Percentiles rank a stretch among this genome's conserved stretches.
Evolutionary conservation across 1,139 yeast genomes (phyloP).

Genomic region (Maudiozyma humilis): DNA sequence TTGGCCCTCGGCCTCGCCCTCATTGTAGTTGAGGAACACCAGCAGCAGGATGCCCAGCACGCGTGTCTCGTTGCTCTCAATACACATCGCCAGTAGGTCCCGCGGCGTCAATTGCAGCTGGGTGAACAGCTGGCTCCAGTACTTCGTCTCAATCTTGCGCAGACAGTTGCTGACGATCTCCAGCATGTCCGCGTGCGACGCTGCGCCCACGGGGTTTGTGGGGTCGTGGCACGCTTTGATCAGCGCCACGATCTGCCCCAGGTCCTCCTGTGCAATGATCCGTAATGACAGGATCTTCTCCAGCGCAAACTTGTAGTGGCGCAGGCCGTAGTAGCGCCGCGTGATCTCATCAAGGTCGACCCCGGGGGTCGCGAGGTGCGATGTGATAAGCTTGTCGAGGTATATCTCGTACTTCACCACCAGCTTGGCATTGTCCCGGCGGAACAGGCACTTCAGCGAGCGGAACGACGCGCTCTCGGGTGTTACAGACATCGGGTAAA

Average conservation of each 20-base stretch:
- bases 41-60: constrained; percentile 40
- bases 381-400: constrained; percentile 24
- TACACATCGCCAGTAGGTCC: constrained; percentile 32
- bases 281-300: constrained; percentile 29
- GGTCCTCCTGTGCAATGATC: constrained; percentile 38
- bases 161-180: constrained; percentile 50
- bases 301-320: constrained; percentile 28
- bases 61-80: constrained; percentile 37
- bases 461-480: constrained; percentile 26
- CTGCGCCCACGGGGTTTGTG: constrained; percentile 7
- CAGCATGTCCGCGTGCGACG: constrained; percentile 30
- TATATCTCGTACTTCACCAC: constrained; percentile 24
- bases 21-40: constrained; percentile 39
- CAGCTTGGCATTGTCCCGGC: constrained; percentile 15
- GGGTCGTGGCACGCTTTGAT: constrained; percentile 24
- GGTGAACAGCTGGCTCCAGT: constrained; percentile 50
- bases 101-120: constrained; percentile 36
- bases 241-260: constrained; percentile 43
- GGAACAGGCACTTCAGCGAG: constrained; percentile 22
- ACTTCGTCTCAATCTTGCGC: constrained; percentile 56
- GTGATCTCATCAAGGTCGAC: constrained; percentile 17
- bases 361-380: constrained; percentile 13
- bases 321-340: constrained; percentile 16
- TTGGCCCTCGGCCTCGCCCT: constrained; percentile 8
- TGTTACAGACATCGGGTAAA: constrained; percentile 26